Base-by-base conservation (phyloP, 306 rosid species). In the Dalbergia cultrata region DNA sequence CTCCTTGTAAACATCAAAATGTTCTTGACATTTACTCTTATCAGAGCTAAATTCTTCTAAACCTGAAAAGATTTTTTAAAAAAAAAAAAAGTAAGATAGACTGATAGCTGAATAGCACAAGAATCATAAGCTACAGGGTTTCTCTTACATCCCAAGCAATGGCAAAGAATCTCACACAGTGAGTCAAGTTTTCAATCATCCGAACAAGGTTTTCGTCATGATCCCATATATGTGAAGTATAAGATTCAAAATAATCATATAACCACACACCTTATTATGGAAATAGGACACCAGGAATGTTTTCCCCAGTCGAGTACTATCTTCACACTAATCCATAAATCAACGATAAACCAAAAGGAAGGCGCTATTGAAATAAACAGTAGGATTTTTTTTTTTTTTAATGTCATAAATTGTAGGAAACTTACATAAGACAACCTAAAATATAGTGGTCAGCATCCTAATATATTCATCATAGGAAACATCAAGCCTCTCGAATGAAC, bases 1-100 rank as follows among this genome's bases (percentile, higher is more conserved):
- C 88, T 91, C 97, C 90, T 93, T 95, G 90, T 95, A 95, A 72
- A 91, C 81, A 79, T 93, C 94, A 81, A 95, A 95, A 67, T 93
- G 97, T 66, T 87, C 90, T 82, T 91, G 99, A 75, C 99, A 95
- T 89, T 93, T 95, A 85, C 92, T 93, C 88, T 85, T 95, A 79
- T 95, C 91, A 16, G 92, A 81, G 56, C 33, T 68, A 83, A 77
- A 80, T 77, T 90, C 88, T 88, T 95, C 97, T 39, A 95, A 86
- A 88, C 99, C 99, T 95, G 91, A 8, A 71, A 80, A 4, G 34
- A 26, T 26, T 26, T 26, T 26, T 26, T 58, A 9, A 13, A 35
- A 8, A 59, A 22, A 52, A 61, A 9, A 22, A 58, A 49, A 70
- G 63, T 75, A 39, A 78, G 76, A 74, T 49, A 59, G 6, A 74